These are phyloP conservation scores for Penicillium macrosclerotiorum DNA, from an alignment of 495 filamentous ascomycete species.

Conservation along the genomic window DNA sequence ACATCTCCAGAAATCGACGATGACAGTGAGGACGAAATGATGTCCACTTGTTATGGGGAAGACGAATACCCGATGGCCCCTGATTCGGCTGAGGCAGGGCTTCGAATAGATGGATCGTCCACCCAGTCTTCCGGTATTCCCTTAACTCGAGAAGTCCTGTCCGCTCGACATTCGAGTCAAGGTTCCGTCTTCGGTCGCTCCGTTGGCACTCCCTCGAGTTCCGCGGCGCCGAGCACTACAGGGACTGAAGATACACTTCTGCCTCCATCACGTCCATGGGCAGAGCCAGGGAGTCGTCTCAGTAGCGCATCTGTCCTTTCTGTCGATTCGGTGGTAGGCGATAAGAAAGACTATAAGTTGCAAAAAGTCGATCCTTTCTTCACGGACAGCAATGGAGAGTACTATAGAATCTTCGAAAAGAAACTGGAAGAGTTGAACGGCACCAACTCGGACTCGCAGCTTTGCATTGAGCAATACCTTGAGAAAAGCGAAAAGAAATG, in stretches of 20 bases:
- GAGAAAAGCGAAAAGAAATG: slow-evolving; percentile 69
- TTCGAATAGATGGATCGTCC: slow-evolving; percentile 18
- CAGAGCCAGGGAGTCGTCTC: slow-evolving; percentile 37
- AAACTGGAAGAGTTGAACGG: slow-evolving; percentile 57
- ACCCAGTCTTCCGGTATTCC: slow-evolving; percentile 9
- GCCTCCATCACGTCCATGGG: slow-evolving; percentile 31
- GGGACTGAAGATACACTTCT: slow-evolving; percentile 42
- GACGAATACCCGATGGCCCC: slow-evolving; percentile 41
- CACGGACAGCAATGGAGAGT: slow-evolving; percentile 64
- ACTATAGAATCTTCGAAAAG: slow-evolving; percentile 58
- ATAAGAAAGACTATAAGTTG: slow-evolving; percentile 61
- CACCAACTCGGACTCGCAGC: slow-evolving; percentile 53
- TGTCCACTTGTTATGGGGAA: slow-evolving; percentile 43
- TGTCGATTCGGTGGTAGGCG: slow-evolving; percentile 57
- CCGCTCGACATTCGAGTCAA: slow-evolving; percentile 30
- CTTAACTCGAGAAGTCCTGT: slow-evolving; percentile 19
- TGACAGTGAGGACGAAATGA: slow-evolving; percentile 45
- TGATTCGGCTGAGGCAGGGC: slow-evolving; percentile 34
- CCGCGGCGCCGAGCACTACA: slow-evolving; percentile 34
- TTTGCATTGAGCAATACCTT: slow-evolving; percentile 68
- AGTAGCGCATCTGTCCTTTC: slow-evolving; percentile 48
- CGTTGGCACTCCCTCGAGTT: slow-evolving; percentile 18
- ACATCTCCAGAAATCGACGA: slow-evolving; percentile 33
- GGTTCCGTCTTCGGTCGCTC: slow-evolving; percentile 22
- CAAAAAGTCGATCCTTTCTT: slow-evolving; percentile 72